Percentiles rank a stretch among this genome's conserved stretches.
These are phyloP conservation scores for Corrigiola litoralis DNA, from an alignment of 179 eudicot genomes.

Conservation along the genomic window DNA sequence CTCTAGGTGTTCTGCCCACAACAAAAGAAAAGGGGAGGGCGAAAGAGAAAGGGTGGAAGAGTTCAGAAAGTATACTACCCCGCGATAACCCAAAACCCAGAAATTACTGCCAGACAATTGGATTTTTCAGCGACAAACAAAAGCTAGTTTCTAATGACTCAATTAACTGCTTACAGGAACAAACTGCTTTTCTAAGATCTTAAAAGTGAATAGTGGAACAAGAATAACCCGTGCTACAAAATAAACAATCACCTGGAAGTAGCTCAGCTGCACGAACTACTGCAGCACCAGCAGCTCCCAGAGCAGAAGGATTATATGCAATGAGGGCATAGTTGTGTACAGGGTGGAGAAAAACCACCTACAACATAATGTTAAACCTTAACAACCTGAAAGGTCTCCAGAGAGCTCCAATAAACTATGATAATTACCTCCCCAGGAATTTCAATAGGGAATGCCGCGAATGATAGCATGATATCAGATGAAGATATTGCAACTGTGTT, in stretches of 20 bases:
- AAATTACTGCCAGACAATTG: too few relatives aligned
- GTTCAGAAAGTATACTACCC: too few relatives aligned
- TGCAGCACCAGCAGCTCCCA: slow-evolving; percentile 78
- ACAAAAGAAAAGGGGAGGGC: background rate
- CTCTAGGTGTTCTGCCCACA: too few relatives aligned
- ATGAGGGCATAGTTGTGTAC: slow-evolving; percentile 89
- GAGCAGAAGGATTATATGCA: slow-evolving; percentile 87
- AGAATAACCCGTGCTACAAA: background rate
- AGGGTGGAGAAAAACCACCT: slow-evolving; percentile 98
- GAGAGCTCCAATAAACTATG: background rate
- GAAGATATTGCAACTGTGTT: slow-evolving; percentile 88
- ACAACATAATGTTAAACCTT: slow-evolving; percentile 9
- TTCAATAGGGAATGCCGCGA: slow-evolving; percentile 95
- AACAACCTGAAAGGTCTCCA: background rate
- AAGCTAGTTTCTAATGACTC: too few relatives aligned
- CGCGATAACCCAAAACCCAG: too few relatives aligned
- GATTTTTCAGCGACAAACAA: too few relatives aligned
- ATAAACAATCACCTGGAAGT: slow-evolving; percentile 87
- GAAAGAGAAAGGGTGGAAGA: too few relatives aligned
- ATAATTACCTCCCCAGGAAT: slow-evolving; percentile 86
- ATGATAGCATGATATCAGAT: slow-evolving; percentile 88
- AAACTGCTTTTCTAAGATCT: background rate
- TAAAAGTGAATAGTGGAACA: background rate
- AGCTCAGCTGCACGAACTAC: slow-evolving; percentile 90
- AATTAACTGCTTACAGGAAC: background rate